Evolutionary conservation across 768 basidiomycete species (phyloP).

Genomic region (Chalciporus piperatus): DNA sequence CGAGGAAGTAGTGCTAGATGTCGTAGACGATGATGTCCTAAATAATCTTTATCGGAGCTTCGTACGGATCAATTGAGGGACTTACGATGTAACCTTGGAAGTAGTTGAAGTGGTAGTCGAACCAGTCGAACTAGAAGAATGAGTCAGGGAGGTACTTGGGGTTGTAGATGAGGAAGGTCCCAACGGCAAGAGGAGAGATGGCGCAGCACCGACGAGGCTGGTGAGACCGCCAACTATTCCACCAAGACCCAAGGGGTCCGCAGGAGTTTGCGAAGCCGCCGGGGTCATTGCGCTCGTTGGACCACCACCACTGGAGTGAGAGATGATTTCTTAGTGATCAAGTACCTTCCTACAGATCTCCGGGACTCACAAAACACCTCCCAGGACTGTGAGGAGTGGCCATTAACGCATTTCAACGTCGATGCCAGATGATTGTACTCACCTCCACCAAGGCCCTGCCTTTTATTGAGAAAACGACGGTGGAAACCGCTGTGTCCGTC

Average conservation of each 20-base stretch:
- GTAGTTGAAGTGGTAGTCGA: conserved; percentile 18
- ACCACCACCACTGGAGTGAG: conserved; percentile 12
- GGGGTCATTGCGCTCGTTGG: conserved; percentile 1
- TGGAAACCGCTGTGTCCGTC: conserved; percentile 12
- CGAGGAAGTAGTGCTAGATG: conserved; percentile 10
- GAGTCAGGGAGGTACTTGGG: conserved; percentile 19
- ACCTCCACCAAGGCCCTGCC: conserved; percentile 31
- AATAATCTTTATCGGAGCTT: background rate
- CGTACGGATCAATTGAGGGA: background rate
- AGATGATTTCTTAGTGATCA: background rate
- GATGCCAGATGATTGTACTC: conserved; percentile 7
- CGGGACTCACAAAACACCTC: conserved; percentile 23
- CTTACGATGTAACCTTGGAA: conserved; percentile 24
- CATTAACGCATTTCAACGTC: background rate
- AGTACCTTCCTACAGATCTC: background rate
- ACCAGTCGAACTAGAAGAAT: conserved; percentile 25
- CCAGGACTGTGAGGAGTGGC: conserved; percentile 8
- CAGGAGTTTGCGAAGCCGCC: background rate
- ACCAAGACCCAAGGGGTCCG: background rate
- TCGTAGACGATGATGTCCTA: conserved; percentile 4
- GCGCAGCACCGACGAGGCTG: conserved; percentile 10
- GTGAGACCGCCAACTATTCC: conserved; percentile 14
- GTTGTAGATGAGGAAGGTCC: conserved; percentile 13
- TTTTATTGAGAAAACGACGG: conserved; percentile 18
- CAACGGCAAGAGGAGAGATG: conserved; percentile 16